These are phyloP conservation scores for Gloeopeniophorella convolvens DNA, from an alignment of 768 basidiomycete genomes.

Conservation along the genomic window DNA sequence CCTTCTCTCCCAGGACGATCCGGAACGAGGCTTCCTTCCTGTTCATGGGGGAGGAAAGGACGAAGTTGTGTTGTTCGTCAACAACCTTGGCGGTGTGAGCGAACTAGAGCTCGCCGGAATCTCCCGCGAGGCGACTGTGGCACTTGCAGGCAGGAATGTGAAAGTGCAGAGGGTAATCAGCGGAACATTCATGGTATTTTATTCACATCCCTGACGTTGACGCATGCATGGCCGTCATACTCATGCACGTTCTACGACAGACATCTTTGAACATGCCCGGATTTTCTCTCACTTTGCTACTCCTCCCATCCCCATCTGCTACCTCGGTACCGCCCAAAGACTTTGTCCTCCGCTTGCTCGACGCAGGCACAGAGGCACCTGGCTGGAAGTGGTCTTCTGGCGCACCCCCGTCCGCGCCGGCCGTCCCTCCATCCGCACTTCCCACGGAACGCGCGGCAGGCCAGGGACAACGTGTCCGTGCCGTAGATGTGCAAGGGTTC, in stretches of 20 bases:
- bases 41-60: conserved; percentile 59
- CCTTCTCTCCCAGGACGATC: conserved; percentile 64
- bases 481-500: conserved; percentile 46
- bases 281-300: conserved; percentile 76
- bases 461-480: conserved; percentile 26
- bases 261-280: conserved; percentile 93
- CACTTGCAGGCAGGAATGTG: conserved; percentile 51
- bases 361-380: conserved; percentile 58
- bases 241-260: conserved; percentile 31
- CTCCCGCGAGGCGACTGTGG: conserved; percentile 50
- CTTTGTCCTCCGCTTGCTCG: conserved; percentile 59
- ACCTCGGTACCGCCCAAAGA: conserved; percentile 32
- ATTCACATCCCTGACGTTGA: not conserved
- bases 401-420: conserved; percentile 30
- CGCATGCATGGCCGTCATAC: no score
- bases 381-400: conserved; percentile 81
- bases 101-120: conserved; percentile 75
- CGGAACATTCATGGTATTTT: conserved; percentile 80
- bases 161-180: conserved; percentile 56
- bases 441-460: conserved; percentile 2
- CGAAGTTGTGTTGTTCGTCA: conserved; percentile 71
- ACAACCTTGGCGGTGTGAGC: conserved; percentile 83
- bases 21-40: conserved; percentile 70
- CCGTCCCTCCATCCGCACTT: conserved; percentile 10
- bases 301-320: conserved; percentile 51